Evolutionary conservation across 1,284 basidiomycete genomes (phyloP), one percentile per base, ranked within the genome.

Genomic region (Trametes hirsuta): DNA sequence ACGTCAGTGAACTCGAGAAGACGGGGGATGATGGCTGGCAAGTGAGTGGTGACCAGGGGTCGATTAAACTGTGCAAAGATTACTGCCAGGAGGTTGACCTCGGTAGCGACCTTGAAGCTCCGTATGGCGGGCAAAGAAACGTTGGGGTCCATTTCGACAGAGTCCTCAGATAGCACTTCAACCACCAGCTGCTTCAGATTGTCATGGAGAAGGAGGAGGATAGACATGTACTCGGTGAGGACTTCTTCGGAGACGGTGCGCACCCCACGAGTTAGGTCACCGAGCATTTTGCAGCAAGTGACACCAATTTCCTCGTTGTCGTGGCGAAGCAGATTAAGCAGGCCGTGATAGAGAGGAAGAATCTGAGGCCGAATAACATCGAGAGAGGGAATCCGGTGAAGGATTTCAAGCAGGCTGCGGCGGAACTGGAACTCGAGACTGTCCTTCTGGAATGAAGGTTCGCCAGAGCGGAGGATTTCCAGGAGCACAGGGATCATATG

Each of bases 291-390:
- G 83, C 97, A 94, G 56, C 91, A 94, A 2, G 91, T 84, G 35
- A 91, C 84, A 2, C 93, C 97, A 71, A 96, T 97, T 71, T 99
- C 97, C 77, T 99, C 97, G 72, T 97, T 98, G 79, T 99, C 98
- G 64, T 87, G 81, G 49, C 91, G 90, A 44, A 99, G 81, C 44
- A 96, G 80, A 66, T 91, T 82, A 54, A 98, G 83, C 84, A 98
- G 84, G 48, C 84, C 84, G 49, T 82, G 83, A 74, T 94, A 91
- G 49, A 98, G 85, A 15, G 83, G 75, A 34, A 84, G 78, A 25
- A 88, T 84, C 66, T 93, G 88, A 41, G 85, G 81, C 45, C 92
- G 85, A 48, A 95, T 81, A 9, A 85, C 80, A 60, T 99, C 97
- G 52, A 87, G 86, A 55, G 89, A 84, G 1, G 95, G 95, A 12